phyloP scores from a whole-genome alignment of 2,329 filamentous ascomycete genomes.

The Drechslera avenae region DNA sequence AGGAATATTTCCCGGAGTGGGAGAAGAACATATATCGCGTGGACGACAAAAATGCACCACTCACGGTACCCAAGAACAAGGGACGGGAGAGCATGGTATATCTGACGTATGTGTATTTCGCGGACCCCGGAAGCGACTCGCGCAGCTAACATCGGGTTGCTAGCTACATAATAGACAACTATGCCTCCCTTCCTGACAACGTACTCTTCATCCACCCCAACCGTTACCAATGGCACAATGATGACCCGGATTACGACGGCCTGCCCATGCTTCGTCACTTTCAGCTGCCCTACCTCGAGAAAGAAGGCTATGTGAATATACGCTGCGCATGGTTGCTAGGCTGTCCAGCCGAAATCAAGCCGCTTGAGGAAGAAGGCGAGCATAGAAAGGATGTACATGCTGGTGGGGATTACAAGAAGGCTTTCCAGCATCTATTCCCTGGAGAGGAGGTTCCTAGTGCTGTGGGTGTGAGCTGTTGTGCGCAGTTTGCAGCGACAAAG shows the following conservation, averaged over 20 bases:
- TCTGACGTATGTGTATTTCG: slow-evolving; percentile 47
- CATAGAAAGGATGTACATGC: slow-evolving; percentile 53
- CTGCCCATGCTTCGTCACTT: slow-evolving; percentile 56
- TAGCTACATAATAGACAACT: slow-evolving; percentile 51
- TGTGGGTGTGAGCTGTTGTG: slow-evolving; percentile 60
- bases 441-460: slow-evolving; percentile 47
- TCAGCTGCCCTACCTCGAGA: slow-evolving; percentile 55
- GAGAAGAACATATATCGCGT: slow-evolving; percentile 52
- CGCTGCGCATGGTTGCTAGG: slow-evolving; percentile 60
- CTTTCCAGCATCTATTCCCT: slow-evolving; percentile 58
- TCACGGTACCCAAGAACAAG: slow-evolving; percentile 55
- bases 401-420: slow-evolving; percentile 55
- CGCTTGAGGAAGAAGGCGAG: slow-evolving; percentile 49
- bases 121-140: background rate
- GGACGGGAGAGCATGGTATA: slow-evolving; percentile 58
- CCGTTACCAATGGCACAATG: slow-evolving; percentile 57
- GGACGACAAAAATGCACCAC: slow-evolving; percentile 44
- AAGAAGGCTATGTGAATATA: slow-evolving; percentile 60
- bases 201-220: slow-evolving; percentile 51
- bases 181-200: slow-evolving; percentile 49
- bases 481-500: slow-evolving; percentile 59
- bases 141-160: slow-evolving; percentile 5
- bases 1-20: slow-evolving; percentile 47
- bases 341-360: slow-evolving; percentile 58
- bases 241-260: slow-evolving; percentile 59